Evolutionary conservation across 371 early-diverging fungal genomes (phyloP), one percentile per base, ranked within the genome.

Genomic region (Blakeslea trispora): DNA sequence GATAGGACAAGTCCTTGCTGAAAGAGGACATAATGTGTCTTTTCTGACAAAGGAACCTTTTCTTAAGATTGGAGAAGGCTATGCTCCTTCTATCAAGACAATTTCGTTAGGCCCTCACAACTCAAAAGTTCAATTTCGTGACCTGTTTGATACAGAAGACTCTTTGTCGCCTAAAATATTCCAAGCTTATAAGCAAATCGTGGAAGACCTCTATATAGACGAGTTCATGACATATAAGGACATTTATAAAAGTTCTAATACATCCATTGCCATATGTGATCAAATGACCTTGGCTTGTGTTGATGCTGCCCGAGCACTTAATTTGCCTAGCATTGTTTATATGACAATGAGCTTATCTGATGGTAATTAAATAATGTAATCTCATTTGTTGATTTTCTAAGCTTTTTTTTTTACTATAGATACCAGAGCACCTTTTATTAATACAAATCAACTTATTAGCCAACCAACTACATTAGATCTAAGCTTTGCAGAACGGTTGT

Each of bases 241-340:
- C 8, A 15, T 57, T 13, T 58, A 54, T 32, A 17, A 34, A 2
- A 50, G 31, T 1, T 48, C 53, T 3, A 61, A 66, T 17, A 50
- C 63, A 5, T 42, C 53, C 7, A 18, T 60, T 21, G 60, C 50
- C 9, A 40, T 68, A 18, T 68, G 68, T 47, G 68, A 68, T 32
- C 60, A 60, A 19, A 21, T 68, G 13, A 52, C 64, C 24, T 23
- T 54, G 23, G 51, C 58, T 2, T 68, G 68, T 21, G 19, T 59
- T 17, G 68, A 68, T 46, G 55, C 58, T 18, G 68, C 68, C 11
- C 39, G 48, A 24, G 24, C 32, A 7, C 37, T 59, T 5, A 43
- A 51, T 24, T 59, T 63, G 19, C 59, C 68, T 21, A 42, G 52
- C 21, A 41, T 67, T 17, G 35, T 49, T 1, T 40, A 51, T 45